phyloP scores from a whole-genome alignment of 164 flowering plant species.

The Houttuynia cordata region DNA sequence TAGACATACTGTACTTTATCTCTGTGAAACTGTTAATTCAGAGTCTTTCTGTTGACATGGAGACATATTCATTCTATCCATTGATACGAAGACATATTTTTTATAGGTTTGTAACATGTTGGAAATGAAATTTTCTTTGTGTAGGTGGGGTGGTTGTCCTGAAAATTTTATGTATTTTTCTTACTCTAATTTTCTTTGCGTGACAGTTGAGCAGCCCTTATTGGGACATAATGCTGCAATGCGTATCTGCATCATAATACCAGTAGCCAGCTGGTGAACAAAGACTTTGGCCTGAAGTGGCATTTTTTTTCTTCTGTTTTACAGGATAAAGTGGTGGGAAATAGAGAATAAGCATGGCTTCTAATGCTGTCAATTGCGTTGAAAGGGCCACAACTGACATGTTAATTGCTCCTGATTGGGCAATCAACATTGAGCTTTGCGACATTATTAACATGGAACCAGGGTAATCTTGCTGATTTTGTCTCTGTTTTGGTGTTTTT shows the following conservation, averaged over 20 bases:
- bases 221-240: too few species aligned
- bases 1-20: too few species aligned
- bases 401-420: constrained; percentile 83
- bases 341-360: constrained; percentile 27
- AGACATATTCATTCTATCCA: too few species aligned
- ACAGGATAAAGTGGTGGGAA: neutral
- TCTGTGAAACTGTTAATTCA: too few species aligned
- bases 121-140: too few species aligned
- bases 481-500: neutral
- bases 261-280: neutral
- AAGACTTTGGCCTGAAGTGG: neutral
- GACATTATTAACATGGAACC: constrained; percentile 73
- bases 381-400: constrained; percentile 76
- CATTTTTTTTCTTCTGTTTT: neutral
- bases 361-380: constrained; percentile 39
- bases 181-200: too few species aligned
- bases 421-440: constrained; percentile 62
- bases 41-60: too few species aligned
- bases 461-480: constrained; percentile 27
- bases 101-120: too few species aligned
- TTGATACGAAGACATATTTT: too few species aligned
- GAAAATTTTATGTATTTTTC: too few species aligned
- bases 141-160: too few species aligned
- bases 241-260: neutral
- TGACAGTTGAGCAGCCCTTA: too few species aligned